Evolutionary conservation across 1,284 basidiomycete species (phyloP).

Genomic region (Ustilago vetiveriae): DNA sequence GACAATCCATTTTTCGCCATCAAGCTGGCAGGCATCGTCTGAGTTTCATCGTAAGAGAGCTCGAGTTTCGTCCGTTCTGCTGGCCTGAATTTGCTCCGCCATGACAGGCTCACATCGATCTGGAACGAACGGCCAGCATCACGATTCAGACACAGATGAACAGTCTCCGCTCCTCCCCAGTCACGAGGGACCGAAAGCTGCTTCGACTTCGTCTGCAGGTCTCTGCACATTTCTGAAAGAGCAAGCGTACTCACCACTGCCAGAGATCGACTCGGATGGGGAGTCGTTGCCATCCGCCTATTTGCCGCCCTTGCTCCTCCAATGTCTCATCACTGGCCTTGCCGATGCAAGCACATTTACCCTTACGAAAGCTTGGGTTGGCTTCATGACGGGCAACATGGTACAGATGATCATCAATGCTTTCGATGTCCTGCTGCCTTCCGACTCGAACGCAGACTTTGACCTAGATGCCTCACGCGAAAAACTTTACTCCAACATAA

Average conservation of each 20-base stretch:
- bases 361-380: slow-evolving; percentile 37
- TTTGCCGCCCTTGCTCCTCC: slow-evolving; percentile 28
- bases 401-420: slow-evolving; percentile 42
- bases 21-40: too few species aligned
- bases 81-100: too few species aligned
- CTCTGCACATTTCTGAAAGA: slow-evolving; percentile 12
- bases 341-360: slow-evolving; percentile 35
- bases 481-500: slow-evolving; percentile 19
- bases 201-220: too few species aligned
- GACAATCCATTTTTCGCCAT: not conserved
- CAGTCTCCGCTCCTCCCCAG: slow-evolving; percentile 11
- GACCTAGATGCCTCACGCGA: not conserved
- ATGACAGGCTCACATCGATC: not conserved
- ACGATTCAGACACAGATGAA: not conserved
- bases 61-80: too few species aligned
- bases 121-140: not conserved
- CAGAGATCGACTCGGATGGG: slow-evolving; percentile 2
- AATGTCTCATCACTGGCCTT: slow-evolving; percentile 43
- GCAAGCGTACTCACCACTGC: slow-evolving; percentile 22
- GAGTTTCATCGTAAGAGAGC: too few species aligned
- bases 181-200: not conserved
- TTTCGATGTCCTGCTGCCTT: slow-evolving; percentile 26
- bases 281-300: slow-evolving; percentile 18
- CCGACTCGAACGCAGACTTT: slow-evolving; percentile 15
- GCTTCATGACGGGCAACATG: slow-evolving; percentile 51